phyloP scores from a whole-genome alignment of 768 basidiomycete genomes.

The Tylopilus rubrobrunneus region DNA sequence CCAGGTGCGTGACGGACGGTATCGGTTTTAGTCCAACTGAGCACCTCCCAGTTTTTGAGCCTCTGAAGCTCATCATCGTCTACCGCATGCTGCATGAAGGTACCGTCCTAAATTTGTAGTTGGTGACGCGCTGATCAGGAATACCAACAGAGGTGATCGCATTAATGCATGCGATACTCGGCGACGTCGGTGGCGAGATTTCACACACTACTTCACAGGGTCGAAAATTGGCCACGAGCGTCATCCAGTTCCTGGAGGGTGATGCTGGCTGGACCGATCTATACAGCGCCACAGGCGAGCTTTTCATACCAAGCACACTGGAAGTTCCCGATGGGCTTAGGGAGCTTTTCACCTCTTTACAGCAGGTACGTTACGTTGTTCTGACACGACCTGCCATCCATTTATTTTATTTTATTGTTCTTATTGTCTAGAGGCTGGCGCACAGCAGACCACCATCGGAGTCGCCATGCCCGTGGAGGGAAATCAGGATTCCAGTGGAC shows the following conservation, averaged over 20 bases:
- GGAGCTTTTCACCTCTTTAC: conserved; percentile 22
- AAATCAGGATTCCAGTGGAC: conserved; percentile 81
- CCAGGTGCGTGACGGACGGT: conserved; percentile 41
- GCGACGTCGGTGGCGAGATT: conserved; percentile 36
- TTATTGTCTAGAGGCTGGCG: conserved; percentile 33
- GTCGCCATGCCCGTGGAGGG: conserved; percentile 52
- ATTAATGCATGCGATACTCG: conserved; percentile 50
- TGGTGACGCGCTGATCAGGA: conserved; percentile 5
- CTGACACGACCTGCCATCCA: conserved; percentile 21
- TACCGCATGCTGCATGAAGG: conserved; percentile 86
- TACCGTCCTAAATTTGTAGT: conserved; percentile 25
- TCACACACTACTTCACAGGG: conserved; percentile 35
- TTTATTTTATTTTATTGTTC: conserved; percentile 21
- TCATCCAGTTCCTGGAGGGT: conserved; percentile 57
- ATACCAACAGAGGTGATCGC: conserved; percentile 57
- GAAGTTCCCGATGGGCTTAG: conserved; percentile 30
- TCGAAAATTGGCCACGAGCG: conserved; percentile 41
- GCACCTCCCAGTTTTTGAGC: conserved; percentile 50
- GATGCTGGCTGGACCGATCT: conserved; percentile 66
- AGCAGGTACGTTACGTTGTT: conserved; percentile 29
- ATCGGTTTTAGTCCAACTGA: conserved; percentile 5
- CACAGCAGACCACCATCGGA: conserved; percentile 38
- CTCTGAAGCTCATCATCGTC: conserved; percentile 58
- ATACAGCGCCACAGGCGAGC: conserved; percentile 69
- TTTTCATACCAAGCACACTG: conserved; percentile 46